Conservation (phyloP, 768 basidiomycete genomes). For the Phaffia tasmanica region DNA sequence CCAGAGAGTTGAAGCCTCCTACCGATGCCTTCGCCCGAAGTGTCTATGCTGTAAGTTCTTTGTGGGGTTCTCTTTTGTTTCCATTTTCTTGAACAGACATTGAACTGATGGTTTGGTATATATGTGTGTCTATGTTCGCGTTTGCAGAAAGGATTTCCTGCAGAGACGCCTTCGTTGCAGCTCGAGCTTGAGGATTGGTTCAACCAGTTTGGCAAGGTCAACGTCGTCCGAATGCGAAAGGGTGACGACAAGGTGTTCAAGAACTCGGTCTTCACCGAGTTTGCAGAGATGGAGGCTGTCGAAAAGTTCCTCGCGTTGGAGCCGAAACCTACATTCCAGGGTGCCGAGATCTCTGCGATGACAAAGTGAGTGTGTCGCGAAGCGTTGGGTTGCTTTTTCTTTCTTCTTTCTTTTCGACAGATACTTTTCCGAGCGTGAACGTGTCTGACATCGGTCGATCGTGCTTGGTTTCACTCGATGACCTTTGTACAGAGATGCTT, state of each 20-base stretch:
- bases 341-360: constrained; percentile 73
- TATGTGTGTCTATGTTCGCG: constrained; percentile 1
- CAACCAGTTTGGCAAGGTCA: constrained; percentile 59
- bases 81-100: not conserved
- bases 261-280: constrained; percentile 92
- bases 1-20: constrained; percentile 62
- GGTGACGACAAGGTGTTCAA: constrained; percentile 57
- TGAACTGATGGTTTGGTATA: not conserved
- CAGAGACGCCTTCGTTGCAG: constrained; percentile 47
- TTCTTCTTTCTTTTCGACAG: no score
- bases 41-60: constrained; percentile 69
- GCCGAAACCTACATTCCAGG: constrained; percentile 57
- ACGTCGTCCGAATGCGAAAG: constrained; percentile 78
- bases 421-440: not conserved
- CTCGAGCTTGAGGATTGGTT: constrained; percentile 68
- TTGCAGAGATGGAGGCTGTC: constrained; percentile 55
- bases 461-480: not conserved
- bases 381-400: constrained; percentile 2
- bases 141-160: constrained; percentile 57
- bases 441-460: not conserved
- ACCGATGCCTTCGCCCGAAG: constrained; percentile 71
- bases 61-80: not conserved
- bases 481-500: constrained; percentile 50
- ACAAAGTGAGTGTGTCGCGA: constrained; percentile 54
- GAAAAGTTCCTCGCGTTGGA: constrained; percentile 68